Conservation (phyloP, 2,329 filamentous ascomycete genomes). For the Fusarium sp. region DNA sequence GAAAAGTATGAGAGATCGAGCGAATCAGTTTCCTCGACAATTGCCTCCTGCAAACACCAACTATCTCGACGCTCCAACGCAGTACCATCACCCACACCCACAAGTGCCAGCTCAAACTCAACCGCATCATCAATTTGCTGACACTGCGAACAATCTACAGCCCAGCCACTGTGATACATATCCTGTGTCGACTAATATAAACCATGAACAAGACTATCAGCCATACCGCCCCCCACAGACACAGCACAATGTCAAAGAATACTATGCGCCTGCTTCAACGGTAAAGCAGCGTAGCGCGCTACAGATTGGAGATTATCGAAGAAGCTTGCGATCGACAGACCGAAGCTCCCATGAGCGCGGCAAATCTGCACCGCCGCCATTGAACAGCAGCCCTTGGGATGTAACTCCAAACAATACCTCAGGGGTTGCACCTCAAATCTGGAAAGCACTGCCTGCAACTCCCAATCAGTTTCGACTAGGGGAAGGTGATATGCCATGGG, state of each 20-base stretch:
- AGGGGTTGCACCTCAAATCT: constrained; percentile 47
- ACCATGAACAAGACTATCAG: constrained; percentile 20
- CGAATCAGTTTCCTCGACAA: constrained; percentile 60
- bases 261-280: constrained; percentile 27
- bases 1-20: constrained; percentile 59
- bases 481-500: constrained; percentile 64
- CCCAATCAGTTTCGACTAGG: constrained; percentile 57
- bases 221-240: constrained; percentile 29
- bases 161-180: constrained; percentile 26
- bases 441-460: constrained; percentile 60
- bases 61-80: constrained; percentile 53
- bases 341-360: constrained; percentile 59
- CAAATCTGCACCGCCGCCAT: constrained; percentile 63
- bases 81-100: constrained; percentile 23
- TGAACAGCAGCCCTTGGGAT: constrained; percentile 64
- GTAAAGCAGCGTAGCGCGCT: constrained; percentile 8
- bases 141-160: background rate
- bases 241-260: constrained; percentile 30
- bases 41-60: constrained; percentile 62
- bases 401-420: constrained; percentile 48
- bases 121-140: constrained; percentile 31
- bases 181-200: constrained; percentile 7
- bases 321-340: constrained; percentile 42
- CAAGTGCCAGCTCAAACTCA: constrained; percentile 19
- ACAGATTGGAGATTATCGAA: constrained; percentile 13